Base-by-base conservation (phyloP, 2,329 filamentous ascomycete genomes). In the Ceratocystis variospora region DNA sequence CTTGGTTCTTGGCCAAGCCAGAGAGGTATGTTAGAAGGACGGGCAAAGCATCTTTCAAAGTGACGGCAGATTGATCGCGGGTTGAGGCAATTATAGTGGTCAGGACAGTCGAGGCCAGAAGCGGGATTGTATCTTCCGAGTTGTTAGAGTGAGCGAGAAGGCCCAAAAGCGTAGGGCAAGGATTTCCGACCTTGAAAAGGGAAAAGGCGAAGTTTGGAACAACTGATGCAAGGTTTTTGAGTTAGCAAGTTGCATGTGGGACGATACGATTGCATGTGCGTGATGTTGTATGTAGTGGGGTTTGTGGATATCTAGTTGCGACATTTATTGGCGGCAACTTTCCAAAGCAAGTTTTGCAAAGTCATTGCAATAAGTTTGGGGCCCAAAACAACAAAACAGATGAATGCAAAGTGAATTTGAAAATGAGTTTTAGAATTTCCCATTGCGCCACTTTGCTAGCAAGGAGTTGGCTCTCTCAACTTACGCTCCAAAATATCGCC, bases 41-140 rank as follows among this genome's bases (percentile, higher is more conserved):
- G 19, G 90, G 88, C 57, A 97, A 83, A 22, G 91, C 89, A 70
- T 88, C 83, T 68, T 89, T 82, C 64, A 87, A 80, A 66, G 91
- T 88, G 65, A 89, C 83, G 63, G 75, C 69, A 15, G 83, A 83
- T 70, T 82, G 81, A 73, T 86, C 82, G 68, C 86, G 80, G 31
- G 87, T 83, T 65, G 83, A 79, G 37, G 82, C 86, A 72, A 96
- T 86, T 64, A 99, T 82, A 68, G 81, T 88, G 63, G 90, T 86
- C 66, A 99, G 83, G 65, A 96, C 90, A 62, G 89, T 89, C 37
- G 94, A 93, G 12, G 93, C 88, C 70, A 99, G 87, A 61, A 99
- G 82, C 15, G 93, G 90, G 70, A 96, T 90, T 25, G 89, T 85
- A 73, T 96, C 92, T 73, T 87, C 84, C 70, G 80, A 73, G 71